Percentiles rank a stretch among this genome's conserved stretches.
Conservation (phyloP, 371 early-diverging fungal genomes). For the Dinochytrium kinnereticum region DNA sequence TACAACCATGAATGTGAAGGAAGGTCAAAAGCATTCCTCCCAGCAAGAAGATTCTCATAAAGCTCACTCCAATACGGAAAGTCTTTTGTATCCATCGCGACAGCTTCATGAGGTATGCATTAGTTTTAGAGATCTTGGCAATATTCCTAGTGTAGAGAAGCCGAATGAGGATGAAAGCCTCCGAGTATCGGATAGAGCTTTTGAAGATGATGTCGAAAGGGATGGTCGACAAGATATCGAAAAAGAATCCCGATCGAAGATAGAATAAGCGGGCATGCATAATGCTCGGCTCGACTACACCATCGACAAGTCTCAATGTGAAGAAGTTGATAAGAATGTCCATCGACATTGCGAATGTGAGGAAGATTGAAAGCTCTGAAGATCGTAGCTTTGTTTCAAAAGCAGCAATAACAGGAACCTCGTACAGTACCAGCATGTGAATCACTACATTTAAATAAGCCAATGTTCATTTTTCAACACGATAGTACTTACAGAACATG, state of each 20-base stretch:
- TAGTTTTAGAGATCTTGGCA: neutral
- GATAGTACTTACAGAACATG: slow-evolving; percentile 33
- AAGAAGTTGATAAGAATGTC: slow-evolving; percentile 23
- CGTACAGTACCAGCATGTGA: slow-evolving; percentile 28
- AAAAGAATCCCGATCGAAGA: slow-evolving; percentile 15
- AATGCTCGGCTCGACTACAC: slow-evolving; percentile 3
- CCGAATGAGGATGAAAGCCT: slow-evolving; percentile 25
- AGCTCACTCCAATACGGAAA: slow-evolving; percentile 15
- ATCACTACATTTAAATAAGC: slow-evolving; percentile 20
- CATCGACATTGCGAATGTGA: slow-evolving; percentile 27
- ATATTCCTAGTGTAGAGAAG: slow-evolving; percentile 24
- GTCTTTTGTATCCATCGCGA: slow-evolving; percentile 4
- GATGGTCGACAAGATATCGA: slow-evolving; percentile 35
- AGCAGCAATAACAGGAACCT: slow-evolving; percentile 34
- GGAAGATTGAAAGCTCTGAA: neutral
- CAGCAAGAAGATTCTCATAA: slow-evolving; percentile 43
- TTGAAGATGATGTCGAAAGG: slow-evolving; percentile 38
- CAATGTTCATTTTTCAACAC: neutral
- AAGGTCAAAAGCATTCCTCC: slow-evolving; percentile 32
- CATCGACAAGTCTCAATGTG: neutral
- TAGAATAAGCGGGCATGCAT: slow-evolving; percentile 14
- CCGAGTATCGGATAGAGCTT: slow-evolving; percentile 12
- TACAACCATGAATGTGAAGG: slow-evolving; percentile 41
- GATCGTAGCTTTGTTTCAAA: slow-evolving; percentile 16
- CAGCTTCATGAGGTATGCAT: slow-evolving; percentile 5